These are phyloP conservation scores for Penicillium crystallinum DNA, from an alignment of 495 filamentous ascomycete genomes.

Conservation along the genomic window DNA sequence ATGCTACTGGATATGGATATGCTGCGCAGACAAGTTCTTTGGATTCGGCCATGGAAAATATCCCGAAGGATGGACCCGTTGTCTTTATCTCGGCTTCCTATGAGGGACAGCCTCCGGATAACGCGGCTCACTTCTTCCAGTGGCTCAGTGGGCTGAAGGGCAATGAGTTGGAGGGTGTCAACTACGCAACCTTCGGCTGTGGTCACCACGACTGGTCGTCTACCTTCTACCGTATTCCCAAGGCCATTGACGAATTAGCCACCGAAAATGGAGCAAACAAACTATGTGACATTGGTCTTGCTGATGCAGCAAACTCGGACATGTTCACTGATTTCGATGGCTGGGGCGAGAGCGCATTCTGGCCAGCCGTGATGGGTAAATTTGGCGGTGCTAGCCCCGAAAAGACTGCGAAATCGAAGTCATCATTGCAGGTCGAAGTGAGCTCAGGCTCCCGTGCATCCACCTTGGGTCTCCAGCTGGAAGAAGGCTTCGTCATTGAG, in stretches of 20 bases:
- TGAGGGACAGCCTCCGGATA: conserved; percentile 71
- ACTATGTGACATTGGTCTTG: conserved; percentile 51
- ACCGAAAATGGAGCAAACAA: conserved; percentile 47
- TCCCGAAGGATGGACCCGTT: conserved; percentile 58
- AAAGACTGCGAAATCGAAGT: conserved; percentile 23
- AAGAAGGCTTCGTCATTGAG: conserved; percentile 55
- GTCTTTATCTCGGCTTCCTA: conserved; percentile 67
- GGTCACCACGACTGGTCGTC: conserved; percentile 55
- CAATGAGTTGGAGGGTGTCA: conserved; percentile 44
- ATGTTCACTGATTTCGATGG: conserved; percentile 68
- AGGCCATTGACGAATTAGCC: conserved; percentile 51
- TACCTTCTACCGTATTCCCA: conserved; percentile 71
- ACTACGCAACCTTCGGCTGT: conserved; percentile 60
- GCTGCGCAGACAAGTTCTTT: conserved; percentile 50
- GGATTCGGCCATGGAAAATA: conserved; percentile 55
- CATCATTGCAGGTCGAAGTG: conserved; percentile 50
- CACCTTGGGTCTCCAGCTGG: conserved; percentile 60
- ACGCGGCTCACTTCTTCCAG: conserved; percentile 61
- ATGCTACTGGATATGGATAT: conserved; percentile 55
- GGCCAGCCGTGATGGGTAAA: conserved; percentile 55
- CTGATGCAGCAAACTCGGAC: conserved; percentile 58
- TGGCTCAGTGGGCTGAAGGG: conserved; percentile 56
- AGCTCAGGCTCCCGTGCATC: conserved; percentile 53
- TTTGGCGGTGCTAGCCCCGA: conserved; percentile 33
- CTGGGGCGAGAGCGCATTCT: conserved; percentile 62